A percentile compares a stretch with the other conserved stretches of the same genome.
phyloP scores from a whole-genome alignment of 768 basidiomycete species.

The Chiua virens region DNA sequence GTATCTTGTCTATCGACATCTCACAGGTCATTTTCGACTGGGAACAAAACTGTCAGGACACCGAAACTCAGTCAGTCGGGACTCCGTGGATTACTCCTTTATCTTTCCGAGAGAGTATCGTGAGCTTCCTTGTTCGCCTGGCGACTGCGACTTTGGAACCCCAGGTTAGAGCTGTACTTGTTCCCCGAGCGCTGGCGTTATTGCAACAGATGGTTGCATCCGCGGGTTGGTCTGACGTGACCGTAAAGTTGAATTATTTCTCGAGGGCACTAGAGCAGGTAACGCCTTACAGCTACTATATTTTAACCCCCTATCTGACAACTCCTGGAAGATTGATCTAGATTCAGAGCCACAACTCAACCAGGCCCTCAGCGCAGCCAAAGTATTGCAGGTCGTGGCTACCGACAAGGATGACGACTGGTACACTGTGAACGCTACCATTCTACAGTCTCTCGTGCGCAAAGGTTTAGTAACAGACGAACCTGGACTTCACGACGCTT shows the following conservation, averaged over 20 bases:
- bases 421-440: constrained; percentile 68
- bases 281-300: background rate
- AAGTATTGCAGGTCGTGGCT: constrained; percentile 84
- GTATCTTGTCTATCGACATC: constrained; percentile 86
- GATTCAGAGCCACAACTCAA: constrained; percentile 61
- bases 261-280: constrained; percentile 81
- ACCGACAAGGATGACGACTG: constrained; percentile 82
- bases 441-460: constrained; percentile 80
- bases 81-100: constrained; percentile 72
- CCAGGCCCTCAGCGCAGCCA: constrained; percentile 77
- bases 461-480: constrained; percentile 87
- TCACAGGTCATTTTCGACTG: constrained; percentile 91
- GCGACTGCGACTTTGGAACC: constrained; percentile 65
- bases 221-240: constrained; percentile 87
- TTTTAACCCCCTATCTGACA: constrained; percentile 1
- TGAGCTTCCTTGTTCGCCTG: constrained; percentile 93
- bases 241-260: constrained; percentile 90
- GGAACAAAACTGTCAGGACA: constrained; percentile 66
- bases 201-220: constrained; percentile 80
- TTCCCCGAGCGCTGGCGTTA: constrained; percentile 62
- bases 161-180: constrained; percentile 40
- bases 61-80: constrained; percentile 22
- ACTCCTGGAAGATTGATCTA: constrained; percentile 61
- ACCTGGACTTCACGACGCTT: constrained; percentile 70
- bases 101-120: constrained; percentile 82